Percentiles rank a stretch among this genome's conserved stretches.
Conservation (phyloP, 441 rosid species). For the Francoa sonchifolia region DNA sequence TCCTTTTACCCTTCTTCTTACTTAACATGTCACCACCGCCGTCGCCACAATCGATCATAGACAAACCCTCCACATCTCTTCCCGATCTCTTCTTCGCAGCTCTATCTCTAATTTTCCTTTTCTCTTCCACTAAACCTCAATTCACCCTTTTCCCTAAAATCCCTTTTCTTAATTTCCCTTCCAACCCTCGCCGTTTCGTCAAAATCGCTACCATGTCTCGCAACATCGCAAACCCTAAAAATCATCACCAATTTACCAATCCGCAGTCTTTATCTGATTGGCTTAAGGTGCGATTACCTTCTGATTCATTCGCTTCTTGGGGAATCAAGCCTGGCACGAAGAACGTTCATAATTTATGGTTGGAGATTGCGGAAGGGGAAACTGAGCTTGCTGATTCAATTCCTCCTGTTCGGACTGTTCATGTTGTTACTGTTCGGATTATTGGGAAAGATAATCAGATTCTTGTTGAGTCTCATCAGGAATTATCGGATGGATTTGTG, state of each 20-base stretch:
- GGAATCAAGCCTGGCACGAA: conserved; percentile 85
- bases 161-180: conserved; percentile 25
- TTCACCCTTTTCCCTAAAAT: conserved; percentile 16
- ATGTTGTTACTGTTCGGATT: conserved; percentile 48
- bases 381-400: conserved; percentile 51
- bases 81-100: conserved; percentile 50
- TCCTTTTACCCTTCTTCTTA: conserved; percentile 9
- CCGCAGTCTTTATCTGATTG: conserved; percentile 83
- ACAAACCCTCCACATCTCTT: conserved; percentile 10
- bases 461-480: conserved; percentile 66
- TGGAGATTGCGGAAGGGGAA: conserved; percentile 77
- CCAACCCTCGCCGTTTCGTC: conserved; percentile 28
- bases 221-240: conserved; percentile 7
- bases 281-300: conserved; percentile 66
- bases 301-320: conserved; percentile 77
- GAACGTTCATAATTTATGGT: conserved; percentile 91
- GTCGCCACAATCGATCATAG: conserved; percentile 5
- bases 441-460: conserved; percentile 22
- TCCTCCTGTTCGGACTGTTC: conserved; percentile 67
- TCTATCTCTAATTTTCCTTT: conserved; percentile 45
- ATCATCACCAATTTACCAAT: conserved; percentile 31
- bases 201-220: conserved; percentile 30
- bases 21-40: conserved; percentile 12
- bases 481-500: conserved; percentile 59
- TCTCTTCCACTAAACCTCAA: conserved; percentile 25